phyloP scores from a whole-genome alignment of 805 yeast species.

The Torulaspora maleeae region DNA sequence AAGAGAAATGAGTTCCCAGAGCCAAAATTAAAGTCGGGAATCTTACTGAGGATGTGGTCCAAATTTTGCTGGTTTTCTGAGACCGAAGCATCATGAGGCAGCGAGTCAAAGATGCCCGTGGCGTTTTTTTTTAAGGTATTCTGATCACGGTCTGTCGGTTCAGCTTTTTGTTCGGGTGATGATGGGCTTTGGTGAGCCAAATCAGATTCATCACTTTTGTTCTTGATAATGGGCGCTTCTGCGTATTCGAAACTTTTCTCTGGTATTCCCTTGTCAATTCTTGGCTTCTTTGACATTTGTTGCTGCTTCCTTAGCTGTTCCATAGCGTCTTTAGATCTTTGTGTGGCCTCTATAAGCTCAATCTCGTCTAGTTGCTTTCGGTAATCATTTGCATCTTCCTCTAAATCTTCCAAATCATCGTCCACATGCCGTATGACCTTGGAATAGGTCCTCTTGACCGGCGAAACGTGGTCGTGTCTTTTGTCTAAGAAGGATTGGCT shows the following conservation, averaged over 20 bases:
- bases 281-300: background rate
- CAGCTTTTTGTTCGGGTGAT: too few relatives aligned
- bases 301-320: constrained; percentile 7
- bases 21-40: constrained; percentile 18
- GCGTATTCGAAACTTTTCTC: background rate
- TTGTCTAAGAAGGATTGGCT: constrained; percentile 33
- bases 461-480: constrained; percentile 22
- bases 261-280: background rate
- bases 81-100: background rate
- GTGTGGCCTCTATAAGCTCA: constrained; percentile 40
- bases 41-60: constrained; percentile 20
- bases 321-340: constrained; percentile 35
- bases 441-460: constrained; percentile 13
- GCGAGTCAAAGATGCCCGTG: background rate
- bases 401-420: constrained; percentile 5
- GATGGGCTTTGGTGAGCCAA: too few relatives aligned
- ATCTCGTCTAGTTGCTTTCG: constrained; percentile 32
- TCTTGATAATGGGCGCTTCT: too few relatives aligned
- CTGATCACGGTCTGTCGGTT: too few relatives aligned
- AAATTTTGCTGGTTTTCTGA: constrained; percentile 26
- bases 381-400: constrained; percentile 19
- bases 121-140: too few relatives aligned
- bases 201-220: too few relatives aligned
- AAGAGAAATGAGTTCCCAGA: constrained; percentile 21
- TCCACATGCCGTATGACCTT: constrained; percentile 7